Evolutionary conservation across 805 yeast genomes (phyloP).

Genomic region (Monosporozyma solicola): DNA sequence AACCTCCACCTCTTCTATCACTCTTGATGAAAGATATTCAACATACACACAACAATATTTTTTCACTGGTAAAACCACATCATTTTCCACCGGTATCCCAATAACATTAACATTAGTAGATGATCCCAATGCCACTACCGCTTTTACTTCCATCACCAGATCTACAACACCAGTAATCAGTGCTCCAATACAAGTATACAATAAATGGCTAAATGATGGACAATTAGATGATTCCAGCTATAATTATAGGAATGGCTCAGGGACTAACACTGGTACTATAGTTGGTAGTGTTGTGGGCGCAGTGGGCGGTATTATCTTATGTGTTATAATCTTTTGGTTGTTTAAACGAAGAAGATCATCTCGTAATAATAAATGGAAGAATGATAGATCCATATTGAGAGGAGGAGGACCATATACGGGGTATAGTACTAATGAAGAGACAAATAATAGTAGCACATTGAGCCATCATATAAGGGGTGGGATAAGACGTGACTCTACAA

Average conservation of each 20-base stretch:
- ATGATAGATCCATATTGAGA: background rate
- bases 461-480: background rate
- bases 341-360: slow-evolving; percentile 8
- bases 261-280: slow-evolving; percentile 13
- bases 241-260: too few relatives aligned
- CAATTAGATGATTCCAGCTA: background rate
- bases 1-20: background rate
- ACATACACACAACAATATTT: slow-evolving; percentile 15
- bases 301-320: slow-evolving; percentile 21
- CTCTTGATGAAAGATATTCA: background rate
- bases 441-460: background rate
- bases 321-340: slow-evolving; percentile 15
- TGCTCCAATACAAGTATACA: slow-evolving; percentile 12
- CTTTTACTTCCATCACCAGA: slow-evolving; percentile 12
- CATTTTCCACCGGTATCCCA: slow-evolving; percentile 14
- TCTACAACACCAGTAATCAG: slow-evolving; percentile 12
- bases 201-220: slow-evolving; percentile 18
- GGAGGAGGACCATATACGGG: background rate
- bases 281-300: slow-evolving; percentile 28
- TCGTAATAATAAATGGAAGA: slow-evolving; percentile 2
- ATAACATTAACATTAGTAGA: slow-evolving; percentile 9
- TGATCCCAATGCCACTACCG: slow-evolving; percentile 10
- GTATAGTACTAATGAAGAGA: background rate
- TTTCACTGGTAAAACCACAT: slow-evolving; percentile 14
- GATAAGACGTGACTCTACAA: slow-evolving; percentile 1